These are phyloP conservation scores for Otatea glauca DNA, from an alignment of 176 grass and related monocot genomes.

Conservation along the genomic window DNA sequence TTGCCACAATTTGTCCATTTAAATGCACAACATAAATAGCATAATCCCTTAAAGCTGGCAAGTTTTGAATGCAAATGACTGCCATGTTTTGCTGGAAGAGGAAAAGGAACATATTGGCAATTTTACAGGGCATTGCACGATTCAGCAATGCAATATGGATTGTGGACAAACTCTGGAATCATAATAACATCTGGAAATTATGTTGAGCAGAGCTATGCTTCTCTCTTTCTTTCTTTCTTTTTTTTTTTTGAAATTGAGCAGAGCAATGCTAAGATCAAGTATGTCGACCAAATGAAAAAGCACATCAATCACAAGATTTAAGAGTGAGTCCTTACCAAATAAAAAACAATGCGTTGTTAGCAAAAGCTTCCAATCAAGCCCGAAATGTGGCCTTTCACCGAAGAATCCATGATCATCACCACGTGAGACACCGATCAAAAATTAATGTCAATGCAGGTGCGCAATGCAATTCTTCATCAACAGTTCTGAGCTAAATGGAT, in stretches of 20 bases:
- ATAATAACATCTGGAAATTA: neutral
- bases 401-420: neutral
- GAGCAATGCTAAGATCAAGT: neutral
- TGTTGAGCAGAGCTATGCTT: neutral
- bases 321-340: neutral
- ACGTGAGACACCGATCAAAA: neutral
- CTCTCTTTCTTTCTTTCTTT: neutral
- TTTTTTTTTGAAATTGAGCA: neutral
- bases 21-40: neutral
- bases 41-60: neutral
- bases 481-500: neutral
- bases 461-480: neutral
- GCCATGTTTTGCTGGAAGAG: neutral
- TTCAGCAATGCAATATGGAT: neutral
- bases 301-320: neutral
- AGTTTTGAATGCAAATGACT: neutral
- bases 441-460: neutral
- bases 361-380: slow-evolving; percentile 2
- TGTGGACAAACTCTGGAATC: neutral
- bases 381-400: neutral
- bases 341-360: neutral
- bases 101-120: neutral
- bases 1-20: neutral
- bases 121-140: neutral
- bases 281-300: neutral